Percentiles rank a stretch among this genome's conserved stretches.
These are phyloP conservation scores for Neocucurbitaria cava DNA, from an alignment of 2,329 filamentous ascomycete species.

Conservation along the genomic window DNA sequence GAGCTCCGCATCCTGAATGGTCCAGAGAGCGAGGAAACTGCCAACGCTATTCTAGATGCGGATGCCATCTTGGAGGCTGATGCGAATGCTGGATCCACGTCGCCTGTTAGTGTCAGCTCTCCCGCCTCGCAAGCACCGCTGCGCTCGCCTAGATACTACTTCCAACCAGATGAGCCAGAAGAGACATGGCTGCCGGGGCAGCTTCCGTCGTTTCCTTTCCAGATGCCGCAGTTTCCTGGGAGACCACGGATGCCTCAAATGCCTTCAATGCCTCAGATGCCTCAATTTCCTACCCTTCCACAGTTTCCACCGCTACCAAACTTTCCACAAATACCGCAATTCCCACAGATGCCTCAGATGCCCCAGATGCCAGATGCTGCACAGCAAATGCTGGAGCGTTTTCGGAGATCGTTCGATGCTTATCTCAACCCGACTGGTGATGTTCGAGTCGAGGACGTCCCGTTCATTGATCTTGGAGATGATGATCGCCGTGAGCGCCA, in stretches of 20 bases:
- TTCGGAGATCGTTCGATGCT: conserved; percentile 50
- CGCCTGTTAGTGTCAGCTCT: conserved; percentile 41
- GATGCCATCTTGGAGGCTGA: conserved; percentile 39
- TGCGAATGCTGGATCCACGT: conserved; percentile 31
- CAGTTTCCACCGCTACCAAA: conserved; percentile 43
- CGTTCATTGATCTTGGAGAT: conserved; percentile 47
- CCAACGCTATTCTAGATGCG: conserved; percentile 42
- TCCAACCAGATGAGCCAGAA: conserved; percentile 46
- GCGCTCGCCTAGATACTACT: conserved; percentile 46
- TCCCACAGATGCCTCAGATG: conserved; percentile 26
- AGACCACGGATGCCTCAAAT: conserved; percentile 43
- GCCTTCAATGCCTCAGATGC: conserved; percentile 41
- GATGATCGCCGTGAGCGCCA: conserved; percentile 42
- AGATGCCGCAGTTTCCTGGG: conserved; percentile 44
- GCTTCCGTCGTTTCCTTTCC: conserved; percentile 45
- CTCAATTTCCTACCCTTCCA: conserved; percentile 39
- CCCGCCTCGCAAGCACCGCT: conserved; percentile 41
- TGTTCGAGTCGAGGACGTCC: conserved; percentile 40
- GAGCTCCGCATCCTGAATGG: conserved; percentile 55
- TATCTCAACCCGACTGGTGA: conserved; percentile 53
- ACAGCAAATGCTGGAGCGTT: conserved; percentile 45
- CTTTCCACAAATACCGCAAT: conserved; percentile 33
- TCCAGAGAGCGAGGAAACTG: conserved; percentile 44
- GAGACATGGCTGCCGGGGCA: conserved; percentile 48
- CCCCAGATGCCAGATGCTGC: conserved; percentile 41